Evolutionary conservation across 2,329 filamentous ascomycete genomes (phyloP), one percentile per base, ranked within the genome.

Genomic region (Fusarium decemcellulare): DNA sequence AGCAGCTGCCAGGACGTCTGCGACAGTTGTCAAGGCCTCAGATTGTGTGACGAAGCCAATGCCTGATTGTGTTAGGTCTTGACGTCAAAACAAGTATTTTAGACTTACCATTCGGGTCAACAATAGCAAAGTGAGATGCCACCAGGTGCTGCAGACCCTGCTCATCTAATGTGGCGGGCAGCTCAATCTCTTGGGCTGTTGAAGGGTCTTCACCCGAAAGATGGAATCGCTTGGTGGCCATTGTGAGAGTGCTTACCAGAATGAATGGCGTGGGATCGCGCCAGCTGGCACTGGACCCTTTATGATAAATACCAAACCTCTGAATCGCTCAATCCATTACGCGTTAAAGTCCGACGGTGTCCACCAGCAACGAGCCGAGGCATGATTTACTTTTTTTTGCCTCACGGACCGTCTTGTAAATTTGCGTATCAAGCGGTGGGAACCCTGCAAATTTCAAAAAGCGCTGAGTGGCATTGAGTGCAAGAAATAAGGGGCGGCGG

Each of bases 101-200:
- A 29, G 16, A 40, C 30, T 43, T 75, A 81, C 82, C 81, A 23
- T 77, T 79, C 4, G 81, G 72, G 8, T 83, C 78, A 42, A 84
- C 82, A 57, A 84, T 80, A 51, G 81, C 79, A 69, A 84, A 85
- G 46, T 82, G 75, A 11, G 81, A 79, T 5, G 82, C 81, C 15
- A 83, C 73, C 14, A 82, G 67, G 46, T 83, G 76, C 32, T 78
- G 78, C 2, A 84, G 76, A 15, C 76, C 78, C 30, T 82, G 78
- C 27, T 78, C 73, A 42, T 82, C 77, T n/a, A 73, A 59, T 3
- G 76, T 72, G 6, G 73, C 46, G n/a, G 78, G 72, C 5, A 84
- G 51, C 8, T 81, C 80, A 42, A 85, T 77, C 8, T 80, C 77
- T 57, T 64, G 76, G n/a, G 78, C 76, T 12, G 73, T 77, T 10